Evolutionary conservation across 345 rosid species (phyloP), one percentile per base, ranked within the genome.

Genomic region (Gossypium mustelinum): DNA sequence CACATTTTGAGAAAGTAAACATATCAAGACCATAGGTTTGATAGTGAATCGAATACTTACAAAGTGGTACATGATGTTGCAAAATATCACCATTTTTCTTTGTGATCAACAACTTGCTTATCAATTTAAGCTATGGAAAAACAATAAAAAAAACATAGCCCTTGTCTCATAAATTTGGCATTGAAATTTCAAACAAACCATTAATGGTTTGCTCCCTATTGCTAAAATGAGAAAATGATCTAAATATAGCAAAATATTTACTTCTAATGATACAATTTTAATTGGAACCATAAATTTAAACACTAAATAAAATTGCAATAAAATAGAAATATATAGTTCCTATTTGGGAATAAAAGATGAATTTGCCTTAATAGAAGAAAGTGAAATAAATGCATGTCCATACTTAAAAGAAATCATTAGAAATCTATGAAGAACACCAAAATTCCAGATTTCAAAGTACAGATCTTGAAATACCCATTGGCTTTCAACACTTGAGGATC

Each of bases 51-150:
- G 16, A 54, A 9, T n/a, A 52, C 61, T 16, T 52, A 34, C 11
- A 70, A 27, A 52, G 1, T 7, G 4, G 14, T 2, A 16, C 61
- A 54, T 52, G 47, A 70, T 51, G 60, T 70, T 51, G 59, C 24
- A 17, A 51, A 51, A 47, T 7, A 48, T 22, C 56, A 68, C 56
- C 20, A 24, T 27, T 68, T 4, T 68, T 68, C 72, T 14, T 22
- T 13, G 20, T 47, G 41, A 68, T 68, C 72, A 25, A 50, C 29
- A 25, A 50, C 29, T 4, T 8, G 3, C 29, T 25, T 24, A 25
- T 16, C 59, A 68, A 68, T 68, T 50, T 67, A 50, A 68, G 72
- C 44, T 24, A 68, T 3, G 11, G 50, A 64, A 27, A 60, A 60
- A 60, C 18, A 60, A 27, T 60, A 39, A 64, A n/a, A 41, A 34